These are phyloP conservation scores for Ophiostoma sp. DNA, from an alignment of 2,329 filamentous ascomycete genomes.

Conservation along the genomic window DNA sequence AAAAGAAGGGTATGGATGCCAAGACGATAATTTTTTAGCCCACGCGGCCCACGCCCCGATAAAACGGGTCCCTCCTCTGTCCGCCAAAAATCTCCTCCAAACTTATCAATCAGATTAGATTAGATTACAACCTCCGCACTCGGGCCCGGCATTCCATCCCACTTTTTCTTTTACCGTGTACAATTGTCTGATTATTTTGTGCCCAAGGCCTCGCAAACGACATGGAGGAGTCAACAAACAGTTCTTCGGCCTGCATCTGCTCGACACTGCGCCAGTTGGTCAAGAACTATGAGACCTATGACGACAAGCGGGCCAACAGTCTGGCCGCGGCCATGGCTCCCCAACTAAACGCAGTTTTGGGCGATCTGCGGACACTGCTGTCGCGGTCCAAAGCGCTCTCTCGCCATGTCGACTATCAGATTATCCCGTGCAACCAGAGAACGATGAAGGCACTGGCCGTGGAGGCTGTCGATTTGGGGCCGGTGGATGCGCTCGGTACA, in stretches of 20 bases:
- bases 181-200: background rate
- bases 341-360: background rate
- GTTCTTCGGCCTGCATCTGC: background rate
- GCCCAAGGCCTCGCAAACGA: background rate
- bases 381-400: conserved; percentile 35
- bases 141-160: background rate
- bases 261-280: background rate
- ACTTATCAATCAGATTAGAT: conserved; percentile 4
- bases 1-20: too few relatives aligned
- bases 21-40: background rate
- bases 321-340: conserved; percentile 8
- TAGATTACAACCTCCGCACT: background rate
- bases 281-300: background rate
- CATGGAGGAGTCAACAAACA: background rate
- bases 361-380: conserved; percentile 29
- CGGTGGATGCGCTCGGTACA: conserved; percentile 28
- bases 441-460: conserved; percentile 37
- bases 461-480: conserved; percentile 27
- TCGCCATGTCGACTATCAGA: conserved; percentile 37
- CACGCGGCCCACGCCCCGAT: background rate
- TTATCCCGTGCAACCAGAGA: conserved; percentile 37
- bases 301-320: background rate
- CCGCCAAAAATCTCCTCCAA: background rate
- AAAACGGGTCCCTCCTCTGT: background rate
- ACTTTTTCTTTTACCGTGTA: background rate